phyloP scores from a whole-genome alignment of 257 asterid species.

The Eucommia ulmoides region DNA sequence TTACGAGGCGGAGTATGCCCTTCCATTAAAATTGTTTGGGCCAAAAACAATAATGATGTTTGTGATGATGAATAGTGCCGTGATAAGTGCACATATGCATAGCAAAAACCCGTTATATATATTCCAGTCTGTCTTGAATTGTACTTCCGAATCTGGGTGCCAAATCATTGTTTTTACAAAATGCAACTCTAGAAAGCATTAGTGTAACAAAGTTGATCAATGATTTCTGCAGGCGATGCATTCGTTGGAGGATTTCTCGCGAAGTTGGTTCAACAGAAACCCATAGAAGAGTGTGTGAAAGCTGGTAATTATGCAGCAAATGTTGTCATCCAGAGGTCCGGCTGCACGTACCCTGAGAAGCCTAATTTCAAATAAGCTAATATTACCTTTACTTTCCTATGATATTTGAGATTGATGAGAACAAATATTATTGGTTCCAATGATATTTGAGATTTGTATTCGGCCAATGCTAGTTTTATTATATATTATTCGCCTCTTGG shows the following conservation, averaged over 20 bases:
- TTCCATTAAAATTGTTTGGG: too few species aligned
- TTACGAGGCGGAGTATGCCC: too few species aligned
- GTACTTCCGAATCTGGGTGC: not conserved
- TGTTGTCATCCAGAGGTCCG: conserved; percentile 1
- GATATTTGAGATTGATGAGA: too few species aligned
- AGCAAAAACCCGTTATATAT: not conserved
- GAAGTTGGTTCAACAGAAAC: not conserved
- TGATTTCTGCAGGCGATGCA: not conserved
- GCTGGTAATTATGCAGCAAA: conserved; percentile 1
- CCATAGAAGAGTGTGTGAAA: not conserved
- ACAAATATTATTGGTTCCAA: too few species aligned
- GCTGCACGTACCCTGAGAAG: conserved; percentile 2
- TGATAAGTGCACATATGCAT: not conserved
- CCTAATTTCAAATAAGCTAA: conserved; percentile 1
- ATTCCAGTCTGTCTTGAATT: not conserved
- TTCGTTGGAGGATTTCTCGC: not conserved
- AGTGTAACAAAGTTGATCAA: not conserved
- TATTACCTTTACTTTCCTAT: too few species aligned
- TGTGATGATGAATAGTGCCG: not conserved
- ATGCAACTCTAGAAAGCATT: not conserved
- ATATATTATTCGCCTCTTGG: too few species aligned
- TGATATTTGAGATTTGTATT: too few species aligned
- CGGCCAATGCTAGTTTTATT: too few species aligned
- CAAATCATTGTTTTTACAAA: not conserved
- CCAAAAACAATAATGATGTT: not conserved